phyloP scores from a whole-genome alignment of 2,329 filamentous ascomycete species.

The Penicillium sp. region DNA sequence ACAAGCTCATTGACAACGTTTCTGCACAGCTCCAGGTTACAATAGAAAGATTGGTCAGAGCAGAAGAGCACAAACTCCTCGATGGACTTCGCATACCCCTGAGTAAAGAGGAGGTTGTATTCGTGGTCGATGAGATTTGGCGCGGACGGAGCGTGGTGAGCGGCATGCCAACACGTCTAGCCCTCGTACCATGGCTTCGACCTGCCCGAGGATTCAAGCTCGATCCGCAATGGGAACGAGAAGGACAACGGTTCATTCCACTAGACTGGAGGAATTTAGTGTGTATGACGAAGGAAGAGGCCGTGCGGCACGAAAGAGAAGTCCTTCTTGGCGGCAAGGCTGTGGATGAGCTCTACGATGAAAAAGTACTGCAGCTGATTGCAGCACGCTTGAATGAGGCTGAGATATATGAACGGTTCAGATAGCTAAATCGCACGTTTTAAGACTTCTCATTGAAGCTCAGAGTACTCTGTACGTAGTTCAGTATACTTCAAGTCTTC shows the following conservation, averaged over 20 bases:
- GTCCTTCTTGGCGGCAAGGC: conserved; percentile 66
- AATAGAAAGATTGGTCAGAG: conserved; percentile 70
- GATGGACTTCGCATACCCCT: conserved; percentile 76
- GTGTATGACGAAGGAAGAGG: conserved; percentile 91
- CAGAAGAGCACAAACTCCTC: conserved; percentile 48
- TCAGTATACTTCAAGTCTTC: too few species aligned
- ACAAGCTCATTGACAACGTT: conserved; percentile 89
- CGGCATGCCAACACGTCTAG: conserved; percentile 72
- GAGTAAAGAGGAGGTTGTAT: conserved; percentile 75
- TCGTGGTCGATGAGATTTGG: conserved; percentile 85
- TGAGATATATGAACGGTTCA: conserved; percentile 49
- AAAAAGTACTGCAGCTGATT: conserved; percentile 63
- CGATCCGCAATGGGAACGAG: conserved; percentile 55
- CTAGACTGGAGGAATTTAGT: conserved; percentile 70
- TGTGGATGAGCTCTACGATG: conserved; percentile 70
- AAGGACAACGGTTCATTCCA: conserved; percentile 73
- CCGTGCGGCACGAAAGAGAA: conserved; percentile 71
- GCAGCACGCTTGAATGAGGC: conserved; percentile 66
- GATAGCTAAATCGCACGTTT: conserved; percentile 31
- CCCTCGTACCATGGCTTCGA: conserved; percentile 74
- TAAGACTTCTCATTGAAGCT: too few species aligned
- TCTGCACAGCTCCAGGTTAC: conserved; percentile 69
- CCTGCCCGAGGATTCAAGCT: conserved; percentile 58
- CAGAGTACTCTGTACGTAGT: too few species aligned
- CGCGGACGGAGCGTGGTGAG: conserved; percentile 77